Evolutionary conservation across 805 yeast genomes (phyloP), one percentile per base, ranked within the genome.

Genomic region (Spathaspora gorwiae): DNA sequence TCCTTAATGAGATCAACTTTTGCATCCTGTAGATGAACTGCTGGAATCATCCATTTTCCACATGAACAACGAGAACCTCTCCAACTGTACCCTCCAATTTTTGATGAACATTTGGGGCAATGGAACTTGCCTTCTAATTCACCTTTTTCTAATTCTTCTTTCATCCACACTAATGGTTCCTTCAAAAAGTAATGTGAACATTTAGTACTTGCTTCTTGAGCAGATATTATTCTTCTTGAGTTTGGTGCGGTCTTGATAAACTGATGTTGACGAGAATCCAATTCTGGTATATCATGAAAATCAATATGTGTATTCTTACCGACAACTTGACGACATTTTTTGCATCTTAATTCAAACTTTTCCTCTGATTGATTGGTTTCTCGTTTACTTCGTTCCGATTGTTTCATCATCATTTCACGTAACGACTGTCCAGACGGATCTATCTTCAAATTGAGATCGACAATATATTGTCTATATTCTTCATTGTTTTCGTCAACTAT

Each of bases 11-110:
- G 79, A 60, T 92, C 97, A 5, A 88, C 92, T 60, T 87, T 87
- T 6, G 90, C 84, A 27, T 82, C 72, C 61, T 83, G 90, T 45
- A 94, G 64, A 61, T 87, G 88, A 48, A 94, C 76, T 1, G 95
- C 95, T 0, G 99, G 99, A 8, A 88, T 78, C 74, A 92, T 83
- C 99, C 99, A 94, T 55, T 80, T 81, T 2, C 97, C 97, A 64
- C 99, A 94, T 47, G 94, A 81, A 63, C 99, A 94, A 55, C 95
- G 71, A 1, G 92, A 81, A 0, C 99, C 99, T 56, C 83, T 87
- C 99, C 99, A 94, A 50, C 83, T 80, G 61, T 90, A 94, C 0
- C 88, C 90, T 11, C 99, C 99, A 2, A 94, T 79, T 66, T 92
- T 94, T 12, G 86, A 73, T 5, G 71, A 70, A 68, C 99, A 94